Evolutionary conservation across 2,329 filamentous ascomycete genomes (phyloP).

Genomic region (Colletotrichum australisinense): DNA sequence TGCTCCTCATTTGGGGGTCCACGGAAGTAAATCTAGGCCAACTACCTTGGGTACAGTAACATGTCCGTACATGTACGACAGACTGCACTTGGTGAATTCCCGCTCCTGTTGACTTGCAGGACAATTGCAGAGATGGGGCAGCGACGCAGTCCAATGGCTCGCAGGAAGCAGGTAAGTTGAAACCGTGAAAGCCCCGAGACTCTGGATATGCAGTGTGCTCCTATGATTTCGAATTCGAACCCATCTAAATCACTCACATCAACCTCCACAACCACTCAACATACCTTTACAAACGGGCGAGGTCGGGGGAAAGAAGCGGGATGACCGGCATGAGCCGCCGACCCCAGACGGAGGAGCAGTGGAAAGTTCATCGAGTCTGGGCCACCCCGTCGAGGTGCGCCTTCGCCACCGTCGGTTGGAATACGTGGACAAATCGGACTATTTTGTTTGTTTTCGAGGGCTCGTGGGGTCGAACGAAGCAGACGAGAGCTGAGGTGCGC

Average conservation of each 20-base stretch:
- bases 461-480: neutral
- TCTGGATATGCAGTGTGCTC: neutral
- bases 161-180: neutral
- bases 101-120: slow-evolving; percentile 8
- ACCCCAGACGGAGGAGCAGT: neutral
- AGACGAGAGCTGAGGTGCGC: neutral
- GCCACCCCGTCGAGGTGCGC: neutral
- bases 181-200: neutral
- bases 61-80: too few species aligned
- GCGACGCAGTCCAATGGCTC: neutral
- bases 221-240: too few species aligned
- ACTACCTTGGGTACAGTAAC: neutral
- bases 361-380: neutral
- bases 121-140: neutral
- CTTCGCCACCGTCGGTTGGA: slow-evolving; percentile 5
- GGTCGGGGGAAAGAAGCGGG: slow-evolving; percentile 1
- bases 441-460: neutral
- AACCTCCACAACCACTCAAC: neutral
- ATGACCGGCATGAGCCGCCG: neutral
- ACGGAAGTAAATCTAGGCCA: neutral
- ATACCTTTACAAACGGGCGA: neutral
- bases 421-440: slow-evolving; percentile 7
- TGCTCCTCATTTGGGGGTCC: neutral
- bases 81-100: neutral
- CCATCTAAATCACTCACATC: too few species aligned